Evolutionary conservation across 2,329 filamentous ascomycete species (phyloP).

Genomic region (Colletotrichum graminicola): DNA sequence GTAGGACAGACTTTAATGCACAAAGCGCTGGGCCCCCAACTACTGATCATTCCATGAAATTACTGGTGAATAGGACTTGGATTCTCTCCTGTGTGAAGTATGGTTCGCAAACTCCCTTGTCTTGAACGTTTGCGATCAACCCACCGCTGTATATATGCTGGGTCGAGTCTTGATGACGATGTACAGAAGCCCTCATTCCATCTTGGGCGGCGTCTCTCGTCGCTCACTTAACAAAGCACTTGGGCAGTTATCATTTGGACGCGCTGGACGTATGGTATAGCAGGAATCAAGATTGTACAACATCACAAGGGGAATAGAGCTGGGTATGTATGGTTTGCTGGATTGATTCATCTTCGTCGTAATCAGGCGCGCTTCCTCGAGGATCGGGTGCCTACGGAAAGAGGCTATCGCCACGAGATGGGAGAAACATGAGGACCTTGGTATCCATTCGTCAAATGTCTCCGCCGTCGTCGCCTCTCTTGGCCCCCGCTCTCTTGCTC

Average conservation of each 20-base stretch:
- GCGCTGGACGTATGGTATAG: neutral
- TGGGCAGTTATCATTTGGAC: neutral
- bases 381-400: neutral
- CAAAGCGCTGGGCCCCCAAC: slow-evolving; percentile 36
- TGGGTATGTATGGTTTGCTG: slow-evolving; percentile 1
- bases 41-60: neutral
- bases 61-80: neutral
- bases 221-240: neutral
- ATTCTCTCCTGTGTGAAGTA: neutral
- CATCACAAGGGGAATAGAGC: neutral
- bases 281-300: neutral
- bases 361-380: neutral
- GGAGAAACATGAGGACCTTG: slow-evolving; percentile 14
- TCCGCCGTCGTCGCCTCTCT: slow-evolving; percentile 1
- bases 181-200: neutral
- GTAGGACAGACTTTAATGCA: slow-evolving; percentile 35
- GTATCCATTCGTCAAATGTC: slow-evolving; percentile 23
- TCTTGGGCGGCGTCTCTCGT: neutral
- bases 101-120: neutral
- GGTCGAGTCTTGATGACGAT: neutral
- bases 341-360: slow-evolving; percentile 1
- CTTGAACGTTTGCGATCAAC: neutral
- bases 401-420: slow-evolving; percentile 5
- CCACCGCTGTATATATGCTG: neutral
- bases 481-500: no score